Conservation (phyloP, 2,329 filamentous ascomycete species). For the Rhinocladiella similis region DNA sequence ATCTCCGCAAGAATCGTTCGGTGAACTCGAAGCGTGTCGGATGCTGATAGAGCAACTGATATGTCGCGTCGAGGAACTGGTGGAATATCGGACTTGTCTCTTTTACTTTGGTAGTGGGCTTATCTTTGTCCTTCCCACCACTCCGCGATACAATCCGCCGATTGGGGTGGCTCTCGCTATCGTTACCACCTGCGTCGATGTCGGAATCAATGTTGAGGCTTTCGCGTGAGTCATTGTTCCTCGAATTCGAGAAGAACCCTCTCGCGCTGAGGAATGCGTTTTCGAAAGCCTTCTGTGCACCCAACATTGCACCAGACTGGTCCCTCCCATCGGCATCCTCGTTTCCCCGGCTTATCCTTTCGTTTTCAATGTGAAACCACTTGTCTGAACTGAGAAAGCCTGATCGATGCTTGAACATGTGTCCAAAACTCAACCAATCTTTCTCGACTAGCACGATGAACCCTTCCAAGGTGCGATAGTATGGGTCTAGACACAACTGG, state of each 20-base stretch:
- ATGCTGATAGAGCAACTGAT: conserved; percentile 82
- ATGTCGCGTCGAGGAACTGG: conserved; percentile 92
- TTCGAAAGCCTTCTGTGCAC: conserved; percentile 72
- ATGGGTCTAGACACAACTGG: conserved; percentile 92
- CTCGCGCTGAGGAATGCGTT: conserved; percentile 82
- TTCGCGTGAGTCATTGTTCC: conserved; percentile 61
- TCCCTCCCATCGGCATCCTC: conserved; percentile 33
- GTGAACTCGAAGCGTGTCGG: conserved; percentile 94
- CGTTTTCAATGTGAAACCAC: conserved; percentile 88
- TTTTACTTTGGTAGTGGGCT: conserved; percentile 75
- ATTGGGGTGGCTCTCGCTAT: conserved; percentile 43
- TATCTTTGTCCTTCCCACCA: conserved; percentile 47
- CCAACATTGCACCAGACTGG: conserved; percentile 34
- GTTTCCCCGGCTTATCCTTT: conserved; percentile 61
- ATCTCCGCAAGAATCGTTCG: conserved; percentile 82
- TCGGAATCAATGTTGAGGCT: conserved; percentile 58
- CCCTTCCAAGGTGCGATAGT: conserved; percentile 89
- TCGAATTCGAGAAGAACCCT: conserved; percentile 77
- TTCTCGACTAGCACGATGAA: conserved; percentile 96
- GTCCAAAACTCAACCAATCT: conserved; percentile 95
- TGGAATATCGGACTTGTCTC: conserved; percentile 97
- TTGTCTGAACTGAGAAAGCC: conserved; percentile 87
- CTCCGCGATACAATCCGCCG: conserved; percentile 37
- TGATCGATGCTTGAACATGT: conserved; percentile 94
- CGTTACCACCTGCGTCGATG: conserved; percentile 56